Percentiles rank a stretch among this genome's conserved stretches.
Conservation (phyloP, 176 grass and related monocot genomes). For the Ensete ventricosum region DNA sequence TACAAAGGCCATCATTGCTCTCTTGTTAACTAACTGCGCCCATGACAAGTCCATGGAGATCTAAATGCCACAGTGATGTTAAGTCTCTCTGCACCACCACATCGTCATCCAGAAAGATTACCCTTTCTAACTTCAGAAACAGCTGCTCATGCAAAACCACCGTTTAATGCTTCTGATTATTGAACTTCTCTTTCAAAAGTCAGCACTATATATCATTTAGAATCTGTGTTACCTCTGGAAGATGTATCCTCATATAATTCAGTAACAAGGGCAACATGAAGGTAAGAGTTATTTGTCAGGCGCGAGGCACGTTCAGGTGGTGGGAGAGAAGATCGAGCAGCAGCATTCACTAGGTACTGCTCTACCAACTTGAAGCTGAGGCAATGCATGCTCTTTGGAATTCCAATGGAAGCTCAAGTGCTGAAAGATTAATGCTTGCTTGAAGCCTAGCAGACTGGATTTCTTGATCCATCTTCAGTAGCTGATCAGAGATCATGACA, state of each 20-base stretch:
- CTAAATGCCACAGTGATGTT: slow-evolving; percentile 49
- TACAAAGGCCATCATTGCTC: slow-evolving; percentile 25
- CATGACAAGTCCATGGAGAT: slow-evolving; percentile 55
- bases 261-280: slow-evolving; percentile 70
- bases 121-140: slow-evolving; percentile 59
- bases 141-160: slow-evolving; percentile 38
- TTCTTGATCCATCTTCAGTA: slow-evolving; percentile 84
- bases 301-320: slow-evolving; percentile 53
- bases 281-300: slow-evolving; percentile 39
- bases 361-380: slow-evolving; percentile 54
- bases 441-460: slow-evolving; percentile 44
- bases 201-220: not conserved
- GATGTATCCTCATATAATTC: slow-evolving; percentile 92
- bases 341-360: slow-evolving; percentile 72
- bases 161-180: not conserved
- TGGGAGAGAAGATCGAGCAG: slow-evolving; percentile 64
- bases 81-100: slow-evolving; percentile 73
- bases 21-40: slow-evolving; percentile 42
- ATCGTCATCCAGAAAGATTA: slow-evolving; percentile 83
- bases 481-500: slow-evolving; percentile 25
- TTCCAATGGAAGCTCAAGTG: slow-evolving; percentile 57
- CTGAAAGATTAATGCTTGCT: slow-evolving; percentile 42
- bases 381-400: slow-evolving; percentile 81
- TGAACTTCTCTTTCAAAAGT: not conserved
- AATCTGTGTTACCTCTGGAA: slow-evolving; percentile 57